These are phyloP conservation scores for Candida gorgasii DNA, from an alignment of 805 yeast species.

Conservation along the genomic window DNA sequence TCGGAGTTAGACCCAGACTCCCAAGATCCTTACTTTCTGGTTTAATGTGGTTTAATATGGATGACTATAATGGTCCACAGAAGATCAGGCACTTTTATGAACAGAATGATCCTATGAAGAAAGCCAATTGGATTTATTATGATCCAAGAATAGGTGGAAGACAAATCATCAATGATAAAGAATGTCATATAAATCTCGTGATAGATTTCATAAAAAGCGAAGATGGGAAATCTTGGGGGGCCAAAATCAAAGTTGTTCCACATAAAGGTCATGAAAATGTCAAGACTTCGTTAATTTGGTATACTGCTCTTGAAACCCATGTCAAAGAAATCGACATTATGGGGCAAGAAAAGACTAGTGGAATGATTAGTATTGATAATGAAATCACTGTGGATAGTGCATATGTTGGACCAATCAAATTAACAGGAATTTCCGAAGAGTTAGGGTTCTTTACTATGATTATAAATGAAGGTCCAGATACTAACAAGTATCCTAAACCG, in stretches of 20 bases:
- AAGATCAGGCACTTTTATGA: slow-evolving; percentile 74
- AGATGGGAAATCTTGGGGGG: slow-evolving; percentile 79
- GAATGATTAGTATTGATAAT: slow-evolving; percentile 13
- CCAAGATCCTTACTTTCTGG: slow-evolving; percentile 80
- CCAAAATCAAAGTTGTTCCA: slow-evolving; percentile 68
- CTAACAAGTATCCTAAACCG: slow-evolving; percentile 48
- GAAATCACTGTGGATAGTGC: slow-evolving; percentile 23
- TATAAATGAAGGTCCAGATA: slow-evolving; percentile 55
- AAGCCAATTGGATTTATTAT: slow-evolving; percentile 83
- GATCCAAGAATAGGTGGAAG: slow-evolving; percentile 89
- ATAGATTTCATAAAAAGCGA: slow-evolving; percentile 74
- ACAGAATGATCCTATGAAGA: slow-evolving; percentile 65
- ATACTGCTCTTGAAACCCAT: slow-evolving; percentile 73
- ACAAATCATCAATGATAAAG: slow-evolving; percentile 70
- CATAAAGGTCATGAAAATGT: slow-evolving; percentile 46
- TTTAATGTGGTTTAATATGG: slow-evolving; percentile 82
- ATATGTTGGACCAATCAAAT: slow-evolving; percentile 39
- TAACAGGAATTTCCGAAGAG: slow-evolving; percentile 54
- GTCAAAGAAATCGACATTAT: slow-evolving; percentile 10
- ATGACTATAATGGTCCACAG: slow-evolving; percentile 52
- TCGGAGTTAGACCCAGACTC: slow-evolving; percentile 81
- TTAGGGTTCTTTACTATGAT: slow-evolving; percentile 65
- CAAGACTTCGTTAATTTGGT: slow-evolving; percentile 70
- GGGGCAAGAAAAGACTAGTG: slow-evolving; percentile 13
- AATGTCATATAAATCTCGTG: slow-evolving; percentile 59